phyloP scores from a whole-genome alignment of 768 basidiomycete genomes.

The Goffeauzyma gilvescens region DNA sequence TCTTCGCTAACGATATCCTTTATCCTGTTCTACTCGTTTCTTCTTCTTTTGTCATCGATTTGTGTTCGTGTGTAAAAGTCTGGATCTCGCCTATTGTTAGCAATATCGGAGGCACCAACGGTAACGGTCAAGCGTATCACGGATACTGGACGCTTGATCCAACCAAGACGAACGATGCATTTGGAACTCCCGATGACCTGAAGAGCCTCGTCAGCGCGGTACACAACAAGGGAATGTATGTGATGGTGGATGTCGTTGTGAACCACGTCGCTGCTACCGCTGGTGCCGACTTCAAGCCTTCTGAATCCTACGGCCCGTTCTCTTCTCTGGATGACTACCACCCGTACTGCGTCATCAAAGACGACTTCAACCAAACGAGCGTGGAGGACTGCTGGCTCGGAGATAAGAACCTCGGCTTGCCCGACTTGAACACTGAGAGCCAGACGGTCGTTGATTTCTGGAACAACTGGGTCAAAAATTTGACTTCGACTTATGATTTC shows the following conservation, averaged over 20 bases:
- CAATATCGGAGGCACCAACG: constrained; percentile 23
- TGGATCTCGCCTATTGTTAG: constrained; percentile 31
- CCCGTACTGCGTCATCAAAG: constrained; percentile 49
- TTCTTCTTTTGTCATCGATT: neutral
- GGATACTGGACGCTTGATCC: constrained; percentile 19
- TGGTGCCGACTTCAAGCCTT: constrained; percentile 41
- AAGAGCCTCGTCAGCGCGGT: constrained; percentile 25
- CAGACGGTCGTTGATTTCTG: constrained; percentile 45
- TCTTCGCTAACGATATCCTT: neutral
- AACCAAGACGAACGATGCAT: constrained; percentile 25
- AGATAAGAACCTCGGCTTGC: constrained; percentile 50
- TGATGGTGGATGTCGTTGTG: constrained; percentile 38
- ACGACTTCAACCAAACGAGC: constrained; percentile 50
- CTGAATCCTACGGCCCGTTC: constrained; percentile 19
- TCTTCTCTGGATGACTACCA: constrained; percentile 43
- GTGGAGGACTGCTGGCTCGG: constrained; percentile 70
- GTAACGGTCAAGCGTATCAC: constrained; percentile 29
- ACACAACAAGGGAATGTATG: constrained; percentile 28
- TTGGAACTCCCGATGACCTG: constrained; percentile 26
- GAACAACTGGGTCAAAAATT: constrained; percentile 47
- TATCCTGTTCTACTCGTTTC: neutral
- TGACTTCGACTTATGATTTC: constrained; percentile 53
- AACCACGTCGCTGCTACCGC: constrained; percentile 64
- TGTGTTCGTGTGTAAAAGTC: constrained; percentile 4
- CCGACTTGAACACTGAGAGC: constrained; percentile 61